Conservation (phyloP, 2,329 filamentous ascomycete species). For the Diaporthe longicolla region DNA sequence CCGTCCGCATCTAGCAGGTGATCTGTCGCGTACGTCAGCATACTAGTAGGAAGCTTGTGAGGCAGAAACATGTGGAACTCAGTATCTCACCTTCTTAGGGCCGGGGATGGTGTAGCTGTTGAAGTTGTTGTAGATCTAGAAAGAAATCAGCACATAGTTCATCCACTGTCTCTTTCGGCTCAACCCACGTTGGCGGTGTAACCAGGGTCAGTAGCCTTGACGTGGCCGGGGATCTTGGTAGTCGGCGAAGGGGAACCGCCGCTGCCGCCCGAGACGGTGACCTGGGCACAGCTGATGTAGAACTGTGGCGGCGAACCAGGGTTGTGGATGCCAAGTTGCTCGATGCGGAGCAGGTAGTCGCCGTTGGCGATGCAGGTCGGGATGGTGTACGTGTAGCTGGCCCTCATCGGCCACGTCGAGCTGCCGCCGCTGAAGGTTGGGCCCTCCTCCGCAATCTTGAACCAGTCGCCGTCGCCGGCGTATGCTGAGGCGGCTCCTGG, state of each 20-base stretch:
- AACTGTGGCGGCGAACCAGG: constrained; percentile 57
- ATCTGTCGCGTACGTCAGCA: constrained; percentile 13
- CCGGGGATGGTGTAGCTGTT: constrained; percentile 44
- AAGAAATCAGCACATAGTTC: not conserved
- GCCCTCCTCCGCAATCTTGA: constrained; percentile 42
- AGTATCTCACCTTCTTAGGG: constrained; percentile 2
- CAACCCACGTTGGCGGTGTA: constrained; percentile 60
- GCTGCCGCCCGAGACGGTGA: constrained; percentile 58
- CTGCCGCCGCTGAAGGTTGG: constrained; percentile 52
- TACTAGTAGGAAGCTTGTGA: not conserved
- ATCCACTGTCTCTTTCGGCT: not conserved
- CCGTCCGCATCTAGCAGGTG: not conserved
- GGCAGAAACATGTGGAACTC: too few relatives aligned
- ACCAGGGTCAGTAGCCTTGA: constrained; percentile 54
- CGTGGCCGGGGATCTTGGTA: constrained; percentile 54
- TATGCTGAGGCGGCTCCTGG: constrained; percentile 28
- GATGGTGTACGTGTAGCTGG: constrained; percentile 60
- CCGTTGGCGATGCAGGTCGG: constrained; percentile 37
- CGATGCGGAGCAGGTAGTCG: constrained; percentile 38
- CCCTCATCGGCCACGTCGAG: constrained; percentile 53
- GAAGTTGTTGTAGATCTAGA: constrained; percentile 50
- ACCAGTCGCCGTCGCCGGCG: constrained; percentile 35
- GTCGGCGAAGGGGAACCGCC: constrained; percentile 53
- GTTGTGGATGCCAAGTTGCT: constrained; percentile 72
- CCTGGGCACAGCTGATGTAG: constrained; percentile 60